phyloP scores from a whole-genome alignment of 2,329 filamentous ascomycete species.

The Shiraia sp. region DNA sequence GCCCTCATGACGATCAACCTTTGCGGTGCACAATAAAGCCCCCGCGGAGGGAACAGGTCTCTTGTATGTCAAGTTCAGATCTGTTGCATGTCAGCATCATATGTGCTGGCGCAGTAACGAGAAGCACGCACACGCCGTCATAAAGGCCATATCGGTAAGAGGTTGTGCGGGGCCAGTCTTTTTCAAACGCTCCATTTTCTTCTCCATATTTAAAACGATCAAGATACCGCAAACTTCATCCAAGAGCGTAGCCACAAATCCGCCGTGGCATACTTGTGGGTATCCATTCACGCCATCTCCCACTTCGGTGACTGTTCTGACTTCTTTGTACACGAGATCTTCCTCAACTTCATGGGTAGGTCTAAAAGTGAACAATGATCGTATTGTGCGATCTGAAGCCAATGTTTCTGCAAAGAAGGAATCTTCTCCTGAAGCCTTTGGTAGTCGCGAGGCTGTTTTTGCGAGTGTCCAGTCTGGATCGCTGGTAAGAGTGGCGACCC shows the following conservation, averaged over 20 bases:
- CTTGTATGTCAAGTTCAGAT: conserved; percentile 60
- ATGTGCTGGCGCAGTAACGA: neutral
- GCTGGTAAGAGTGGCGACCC: conserved; percentile 53
- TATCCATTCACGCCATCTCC: conserved; percentile 60
- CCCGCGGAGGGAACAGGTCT: conserved; percentile 57
- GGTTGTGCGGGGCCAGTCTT: conserved; percentile 3
- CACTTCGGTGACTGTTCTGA: conserved; percentile 49
- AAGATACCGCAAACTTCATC: conserved; percentile 62
- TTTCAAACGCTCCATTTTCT: conserved; percentile 10
- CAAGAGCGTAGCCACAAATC: conserved; percentile 60
- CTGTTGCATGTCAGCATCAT: conserved; percentile 23
- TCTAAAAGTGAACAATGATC: conserved; percentile 28
- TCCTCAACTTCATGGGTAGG: conserved; percentile 21
- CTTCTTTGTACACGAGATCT: conserved; percentile 35
- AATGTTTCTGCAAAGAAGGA: conserved; percentile 59
- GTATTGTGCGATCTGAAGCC: conserved; percentile 55
- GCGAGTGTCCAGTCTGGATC: conserved; percentile 48
- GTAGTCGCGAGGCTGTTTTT: conserved; percentile 37
- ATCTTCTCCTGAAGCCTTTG: conserved; percentile 51
- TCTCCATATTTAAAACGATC: conserved; percentile 49
- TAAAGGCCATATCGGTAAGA: conserved; percentile 18
- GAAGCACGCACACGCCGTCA: conserved; percentile 41
- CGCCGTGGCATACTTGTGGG: conserved; percentile 59
- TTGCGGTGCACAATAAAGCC: conserved; percentile 53
- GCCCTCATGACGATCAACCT: conserved; percentile 53